Conservation (phyloP, 768 basidiomycete genomes). For the Leucocoprinus birnbaumii region DNA sequence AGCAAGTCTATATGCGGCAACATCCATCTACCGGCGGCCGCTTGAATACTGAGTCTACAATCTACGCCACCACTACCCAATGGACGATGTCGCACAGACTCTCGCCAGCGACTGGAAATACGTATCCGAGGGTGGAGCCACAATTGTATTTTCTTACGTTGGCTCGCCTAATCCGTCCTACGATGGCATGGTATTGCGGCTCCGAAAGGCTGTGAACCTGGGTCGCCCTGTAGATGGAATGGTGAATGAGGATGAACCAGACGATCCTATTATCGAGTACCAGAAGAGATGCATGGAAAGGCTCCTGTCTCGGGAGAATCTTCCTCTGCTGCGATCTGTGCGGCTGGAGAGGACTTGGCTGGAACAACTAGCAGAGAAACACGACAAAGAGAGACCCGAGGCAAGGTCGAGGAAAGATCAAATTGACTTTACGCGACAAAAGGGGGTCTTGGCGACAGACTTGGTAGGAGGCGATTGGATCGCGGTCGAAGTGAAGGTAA, state of each 20-base stretch:
- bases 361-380: slow-evolving; percentile 40
- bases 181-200: slow-evolving; percentile 67
- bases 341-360: slow-evolving; percentile 57
- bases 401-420: slow-evolving; percentile 51
- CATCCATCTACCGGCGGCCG: no score
- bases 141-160: slow-evolving; percentile 81
- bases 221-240: not conserved
- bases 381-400: slow-evolving; percentile 51
- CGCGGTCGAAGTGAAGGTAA: slow-evolving; percentile 90
- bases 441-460: slow-evolving; percentile 78
- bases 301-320: slow-evolving; percentile 56
- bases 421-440: slow-evolving; percentile 53
- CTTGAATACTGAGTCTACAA: not conserved
- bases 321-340: slow-evolving; percentile 58
- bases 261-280: slow-evolving; percentile 47
- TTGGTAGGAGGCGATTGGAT: slow-evolving; percentile 64
- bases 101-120: slow-evolving; percentile 70
- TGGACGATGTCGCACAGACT: slow-evolving; percentile 31
- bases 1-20: not conserved
- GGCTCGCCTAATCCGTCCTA: slow-evolving; percentile 53
- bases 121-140: slow-evolving; percentile 89
- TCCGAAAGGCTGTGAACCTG: slow-evolving; percentile 55
- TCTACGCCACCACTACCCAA: slow-evolving; percentile 11
- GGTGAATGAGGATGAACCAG: slow-evolving; percentile 24
- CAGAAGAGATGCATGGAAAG: slow-evolving; percentile 61